Evolutionary conservation across 2,329 filamentous ascomycete genomes (phyloP).

Genomic region (Phaeosphaeriaceae sp.): DNA sequence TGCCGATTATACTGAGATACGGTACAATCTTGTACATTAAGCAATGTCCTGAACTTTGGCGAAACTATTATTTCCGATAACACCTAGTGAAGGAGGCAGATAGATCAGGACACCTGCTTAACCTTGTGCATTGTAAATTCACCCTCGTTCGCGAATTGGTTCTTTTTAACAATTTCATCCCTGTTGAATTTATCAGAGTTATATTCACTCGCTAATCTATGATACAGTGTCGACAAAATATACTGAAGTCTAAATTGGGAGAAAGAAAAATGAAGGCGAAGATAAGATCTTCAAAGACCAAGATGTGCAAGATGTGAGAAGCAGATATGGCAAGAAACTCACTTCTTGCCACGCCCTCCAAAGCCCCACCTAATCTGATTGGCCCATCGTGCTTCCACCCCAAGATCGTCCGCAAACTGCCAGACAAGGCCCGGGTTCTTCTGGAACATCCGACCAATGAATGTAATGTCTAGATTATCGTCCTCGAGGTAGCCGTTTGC

Average conservation of each 20-base stretch:
- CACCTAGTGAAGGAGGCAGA: too few relatives aligned
- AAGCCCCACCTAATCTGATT: slow-evolving; percentile 72
- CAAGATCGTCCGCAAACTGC: slow-evolving; percentile 73
- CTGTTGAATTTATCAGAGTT: slow-evolving; percentile 15
- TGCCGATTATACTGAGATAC: neutral
- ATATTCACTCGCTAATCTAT: neutral
- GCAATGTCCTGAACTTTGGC: too few relatives aligned
- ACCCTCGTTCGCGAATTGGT: slow-evolving; percentile 31
- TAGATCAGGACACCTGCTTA: too few relatives aligned
- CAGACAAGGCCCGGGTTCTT: slow-evolving; percentile 82
- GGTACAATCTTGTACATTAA: too few relatives aligned
- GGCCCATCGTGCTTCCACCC: slow-evolving; percentile 73
- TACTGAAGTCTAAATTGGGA: too few relatives aligned
- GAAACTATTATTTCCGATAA: too few relatives aligned
- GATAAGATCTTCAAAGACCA: neutral
- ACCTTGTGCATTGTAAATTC: slow-evolving; percentile 27
- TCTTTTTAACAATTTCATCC: slow-evolving; percentile 27
- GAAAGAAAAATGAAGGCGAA: neutral
- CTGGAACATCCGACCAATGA: slow-evolving; percentile 78
- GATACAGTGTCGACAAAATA: neutral
- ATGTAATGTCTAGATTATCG: slow-evolving; percentile 67
- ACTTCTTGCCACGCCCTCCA: slow-evolving; percentile 54
- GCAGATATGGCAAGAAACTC: slow-evolving; percentile 14
- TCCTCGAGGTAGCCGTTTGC: slow-evolving; percentile 55
- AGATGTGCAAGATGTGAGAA: neutral